phyloP scores from a whole-genome alignment of 257 asterid species.

The Nicotiana sylvestris region DNA sequence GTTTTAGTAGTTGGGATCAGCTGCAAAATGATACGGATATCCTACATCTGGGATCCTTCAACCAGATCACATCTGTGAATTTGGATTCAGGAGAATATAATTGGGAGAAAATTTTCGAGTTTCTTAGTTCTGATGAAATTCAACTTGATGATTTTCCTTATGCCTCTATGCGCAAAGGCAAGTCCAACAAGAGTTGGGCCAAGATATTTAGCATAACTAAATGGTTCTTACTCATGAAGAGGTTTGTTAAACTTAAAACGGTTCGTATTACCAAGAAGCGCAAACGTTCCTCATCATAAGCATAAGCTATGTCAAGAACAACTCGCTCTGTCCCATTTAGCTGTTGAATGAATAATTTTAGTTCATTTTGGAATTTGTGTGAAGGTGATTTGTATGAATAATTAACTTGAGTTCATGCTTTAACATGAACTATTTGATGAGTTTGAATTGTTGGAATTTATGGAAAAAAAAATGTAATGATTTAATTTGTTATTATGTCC shows the following conservation, averaged over 20 bases:
- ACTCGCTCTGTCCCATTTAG: background rate
- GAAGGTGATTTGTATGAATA: background rate
- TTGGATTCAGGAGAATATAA: background rate
- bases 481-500: background rate
- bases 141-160: background rate
- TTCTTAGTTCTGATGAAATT: background rate
- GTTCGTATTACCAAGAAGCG: background rate
- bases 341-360: background rate
- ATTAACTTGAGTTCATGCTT: background rate
- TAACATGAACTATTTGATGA: background rate
- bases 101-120: fast-evolving
- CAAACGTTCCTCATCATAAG: background rate
- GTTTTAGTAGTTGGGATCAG: too few species aligned
- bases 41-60: background rate
- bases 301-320: background rate
- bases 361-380: background rate
- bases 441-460: background rate
- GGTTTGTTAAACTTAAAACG: background rate
- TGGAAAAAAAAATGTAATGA: too few species aligned
- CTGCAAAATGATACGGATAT: too few species aligned
- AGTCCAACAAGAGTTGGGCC: background rate
- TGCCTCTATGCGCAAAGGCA: background rate
- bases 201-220: background rate
- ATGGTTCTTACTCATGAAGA: background rate
- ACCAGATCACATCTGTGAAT: background rate